phyloP scores from a whole-genome alignment of 148 eudicot species.

The Rhododendron kiyosumense region DNA sequence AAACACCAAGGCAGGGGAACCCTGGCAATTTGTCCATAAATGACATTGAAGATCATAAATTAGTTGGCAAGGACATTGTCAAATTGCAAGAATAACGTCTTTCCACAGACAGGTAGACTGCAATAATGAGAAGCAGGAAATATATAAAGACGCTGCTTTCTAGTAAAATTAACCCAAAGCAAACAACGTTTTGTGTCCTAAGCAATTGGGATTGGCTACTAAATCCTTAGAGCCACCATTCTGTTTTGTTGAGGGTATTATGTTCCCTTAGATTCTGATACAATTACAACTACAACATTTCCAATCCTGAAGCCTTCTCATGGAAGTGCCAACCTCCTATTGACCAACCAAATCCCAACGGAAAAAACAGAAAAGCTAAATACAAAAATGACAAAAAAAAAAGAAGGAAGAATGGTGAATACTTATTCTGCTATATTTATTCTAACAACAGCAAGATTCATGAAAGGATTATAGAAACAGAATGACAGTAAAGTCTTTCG shows the following conservation, averaged over 20 bases:
- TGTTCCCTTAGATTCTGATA: not conserved
- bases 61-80: not conserved
- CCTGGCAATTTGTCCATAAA: conserved; percentile 42
- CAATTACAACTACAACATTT: not conserved
- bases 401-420: not conserved
- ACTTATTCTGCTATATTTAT: not conserved
- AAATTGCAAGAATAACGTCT: not conserved
- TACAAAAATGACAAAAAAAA: not conserved
- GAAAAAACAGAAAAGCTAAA: not conserved
- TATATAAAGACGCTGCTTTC: not conserved
- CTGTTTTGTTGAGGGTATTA: not conserved
- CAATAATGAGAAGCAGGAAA: conserved; percentile 6
- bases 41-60: not conserved
- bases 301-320: not conserved
- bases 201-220: not conserved
- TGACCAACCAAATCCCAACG: not conserved
- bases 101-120: not conserved
- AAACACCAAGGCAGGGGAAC: conserved; percentile 90
- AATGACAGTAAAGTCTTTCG: not conserved
- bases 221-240: not conserved
- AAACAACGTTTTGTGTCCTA: not conserved
- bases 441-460: not conserved
- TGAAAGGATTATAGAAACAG: not conserved
- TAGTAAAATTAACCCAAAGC: not conserved
- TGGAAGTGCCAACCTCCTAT: not conserved